phyloP scores from a whole-genome alignment of 768 basidiomycete genomes.

The Candolleomyces eurysporus region DNA sequence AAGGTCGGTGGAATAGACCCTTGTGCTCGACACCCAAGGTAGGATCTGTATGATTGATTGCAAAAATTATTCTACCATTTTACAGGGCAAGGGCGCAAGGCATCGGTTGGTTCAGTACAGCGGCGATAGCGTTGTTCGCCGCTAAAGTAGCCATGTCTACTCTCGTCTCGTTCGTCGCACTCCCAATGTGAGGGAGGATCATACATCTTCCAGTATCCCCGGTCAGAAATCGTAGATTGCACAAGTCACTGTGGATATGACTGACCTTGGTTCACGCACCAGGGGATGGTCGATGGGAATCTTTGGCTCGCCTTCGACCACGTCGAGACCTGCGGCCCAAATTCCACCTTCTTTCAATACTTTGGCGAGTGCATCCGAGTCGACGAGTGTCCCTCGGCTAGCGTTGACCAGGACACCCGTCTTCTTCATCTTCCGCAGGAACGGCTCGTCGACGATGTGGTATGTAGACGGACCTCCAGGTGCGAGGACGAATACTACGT shows the following conservation, averaged over 20 bases:
- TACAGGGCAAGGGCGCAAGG: slow-evolving; percentile 30
- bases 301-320: slow-evolving; percentile 89
- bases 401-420: slow-evolving; percentile 83
- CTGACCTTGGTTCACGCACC: slow-evolving; percentile 70
- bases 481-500: slow-evolving; percentile 82
- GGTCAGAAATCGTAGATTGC: neutral
- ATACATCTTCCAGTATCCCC: slow-evolving; percentile 61
- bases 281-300: slow-evolving; percentile 74
- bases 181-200: slow-evolving; percentile 88
- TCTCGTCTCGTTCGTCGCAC: slow-evolving; percentile 84
- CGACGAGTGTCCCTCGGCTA: slow-evolving; percentile 82
- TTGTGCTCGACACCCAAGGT: too few relatives aligned
- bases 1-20: too few relatives aligned
- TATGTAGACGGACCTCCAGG: slow-evolving; percentile 71
- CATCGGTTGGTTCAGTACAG: slow-evolving; percentile 50
- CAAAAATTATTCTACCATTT: neutral
- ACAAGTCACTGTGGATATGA: neutral
- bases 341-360: slow-evolving; percentile 79
- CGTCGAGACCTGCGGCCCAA: slow-evolving; percentile 91
- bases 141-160: slow-evolving; percentile 79
- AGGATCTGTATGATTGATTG: neutral
- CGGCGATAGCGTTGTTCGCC: slow-evolving; percentile 65
- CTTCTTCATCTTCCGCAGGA: slow-evolving; percentile 83
- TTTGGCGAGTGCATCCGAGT: slow-evolving; percentile 82
- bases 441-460: slow-evolving; percentile 68